Conservation (phyloP, 2,329 filamentous ascomycete genomes). For the Xylaria sp. region DNA sequence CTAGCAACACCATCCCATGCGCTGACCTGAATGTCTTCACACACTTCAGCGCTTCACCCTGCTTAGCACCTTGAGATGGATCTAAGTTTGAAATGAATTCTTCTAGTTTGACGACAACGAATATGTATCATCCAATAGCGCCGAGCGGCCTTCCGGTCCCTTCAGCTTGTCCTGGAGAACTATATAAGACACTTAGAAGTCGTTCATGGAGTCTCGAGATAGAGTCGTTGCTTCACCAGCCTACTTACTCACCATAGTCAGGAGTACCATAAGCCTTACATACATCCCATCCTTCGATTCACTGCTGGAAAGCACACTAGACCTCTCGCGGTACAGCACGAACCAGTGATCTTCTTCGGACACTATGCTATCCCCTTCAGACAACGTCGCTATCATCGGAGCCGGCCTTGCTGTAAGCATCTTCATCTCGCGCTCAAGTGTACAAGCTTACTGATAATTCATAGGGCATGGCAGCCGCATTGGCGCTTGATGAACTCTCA, state of each 20-base stretch:
- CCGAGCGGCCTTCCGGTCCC: neutral
- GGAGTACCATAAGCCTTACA: neutral
- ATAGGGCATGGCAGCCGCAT: conserved; percentile 63
- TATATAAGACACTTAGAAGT: neutral
- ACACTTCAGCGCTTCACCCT: neutral
- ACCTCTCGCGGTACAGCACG: neutral
- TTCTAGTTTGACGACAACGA: neutral
- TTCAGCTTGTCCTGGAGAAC: neutral
- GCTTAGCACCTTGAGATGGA: neutral
- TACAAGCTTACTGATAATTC: neutral
- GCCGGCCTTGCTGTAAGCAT: conserved; percentile 34
- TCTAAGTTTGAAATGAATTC: neutral
- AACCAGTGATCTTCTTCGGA: neutral
- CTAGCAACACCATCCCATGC: neutral
- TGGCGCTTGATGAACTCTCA: conserved; percentile 62
- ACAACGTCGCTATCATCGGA: conserved; percentile 37
- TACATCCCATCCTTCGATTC: neutral
- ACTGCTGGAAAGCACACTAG: neutral
- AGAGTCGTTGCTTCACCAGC: neutral
- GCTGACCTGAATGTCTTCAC: neutral
- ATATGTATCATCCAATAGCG: neutral
- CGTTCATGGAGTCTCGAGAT: neutral
- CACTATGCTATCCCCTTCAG: conserved; percentile 15
- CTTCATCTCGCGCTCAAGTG: neutral
- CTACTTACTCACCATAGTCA: neutral